These are phyloP conservation scores for Juglanconis juglandina DNA, from an alignment of 2,329 filamentous ascomycete genomes.

Conservation along the genomic window DNA sequence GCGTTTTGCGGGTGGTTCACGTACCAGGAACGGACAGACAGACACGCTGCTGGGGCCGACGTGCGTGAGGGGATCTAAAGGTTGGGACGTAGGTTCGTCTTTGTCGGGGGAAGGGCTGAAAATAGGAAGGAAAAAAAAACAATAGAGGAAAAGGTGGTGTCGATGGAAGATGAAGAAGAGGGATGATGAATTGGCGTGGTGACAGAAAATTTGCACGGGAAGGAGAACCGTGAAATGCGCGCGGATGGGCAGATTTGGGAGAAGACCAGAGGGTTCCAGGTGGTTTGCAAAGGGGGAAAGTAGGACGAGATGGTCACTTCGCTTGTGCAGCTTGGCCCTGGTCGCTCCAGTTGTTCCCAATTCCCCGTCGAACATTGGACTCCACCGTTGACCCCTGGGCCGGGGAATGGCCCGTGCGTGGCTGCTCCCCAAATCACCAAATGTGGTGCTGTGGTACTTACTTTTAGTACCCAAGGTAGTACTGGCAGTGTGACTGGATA, in stretches of 20 bases:
- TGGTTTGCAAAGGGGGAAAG: constrained; percentile 11
- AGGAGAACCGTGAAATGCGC: constrained; percentile 4
- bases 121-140: constrained; percentile 5
- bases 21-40: constrained; percentile 18
- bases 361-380: constrained; percentile 6
- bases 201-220: constrained; percentile 14
- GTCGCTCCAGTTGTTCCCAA: constrained; percentile 2
- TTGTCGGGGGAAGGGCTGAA: background rate
- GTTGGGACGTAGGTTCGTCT: background rate
- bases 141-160: constrained; percentile 9
- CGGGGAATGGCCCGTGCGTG: background rate
- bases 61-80: background rate
- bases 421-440: background rate
- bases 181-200: background rate
- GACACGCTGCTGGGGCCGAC: constrained; percentile 15
- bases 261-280: constrained; percentile 8
- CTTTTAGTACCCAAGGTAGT: too few species aligned
- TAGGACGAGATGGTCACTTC: constrained; percentile 15
- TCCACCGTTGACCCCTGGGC: background rate
- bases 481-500: background rate
- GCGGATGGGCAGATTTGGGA: constrained; percentile 12
- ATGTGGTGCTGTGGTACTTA: background rate
- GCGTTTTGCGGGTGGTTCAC: background rate
- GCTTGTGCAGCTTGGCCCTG: constrained; percentile 8
- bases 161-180: constrained; percentile 15